Percentiles rank a stretch among this genome's conserved stretches.
Evolutionary conservation across 176 grass and related monocot genomes (phyloP).

Genomic region (Oryza officinalis): DNA sequence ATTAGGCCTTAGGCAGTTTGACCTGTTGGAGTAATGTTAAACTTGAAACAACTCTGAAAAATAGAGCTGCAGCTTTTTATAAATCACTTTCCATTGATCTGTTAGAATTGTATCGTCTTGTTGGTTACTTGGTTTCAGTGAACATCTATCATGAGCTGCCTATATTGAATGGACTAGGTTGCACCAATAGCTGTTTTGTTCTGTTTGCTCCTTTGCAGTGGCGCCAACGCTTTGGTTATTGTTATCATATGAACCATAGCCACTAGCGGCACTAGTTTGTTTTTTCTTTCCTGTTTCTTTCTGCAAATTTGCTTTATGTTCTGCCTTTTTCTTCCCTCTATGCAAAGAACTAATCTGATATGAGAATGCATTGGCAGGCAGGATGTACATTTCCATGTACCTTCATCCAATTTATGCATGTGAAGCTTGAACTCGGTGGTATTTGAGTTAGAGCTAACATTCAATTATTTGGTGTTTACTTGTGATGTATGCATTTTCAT

Average conservation of each 20-base stretch:
- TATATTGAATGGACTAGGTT: not conserved
- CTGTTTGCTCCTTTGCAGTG: not conserved
- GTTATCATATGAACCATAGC: not conserved
- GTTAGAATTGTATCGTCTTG: not conserved
- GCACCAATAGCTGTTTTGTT: not conserved
- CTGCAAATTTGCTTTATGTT: not conserved
- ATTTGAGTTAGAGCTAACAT: not conserved
- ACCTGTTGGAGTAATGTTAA: constrained; percentile 12
- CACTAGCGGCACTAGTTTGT: not conserved
- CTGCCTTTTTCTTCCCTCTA: not conserved
- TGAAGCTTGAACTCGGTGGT: not conserved
- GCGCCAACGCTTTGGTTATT: not conserved
- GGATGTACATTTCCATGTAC: not conserved
- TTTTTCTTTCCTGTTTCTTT: not conserved
- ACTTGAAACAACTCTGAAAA: not conserved
- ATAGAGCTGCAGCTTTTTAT: not conserved
- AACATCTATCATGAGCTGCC: not conserved
- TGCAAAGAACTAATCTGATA: not conserved
- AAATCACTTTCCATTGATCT: not conserved
- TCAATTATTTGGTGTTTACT: not conserved
- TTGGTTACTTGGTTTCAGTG: not conserved
- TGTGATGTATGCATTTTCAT: not conserved
- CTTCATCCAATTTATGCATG: not conserved
- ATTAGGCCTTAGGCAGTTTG: not conserved
- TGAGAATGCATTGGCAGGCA: not conserved